These are phyloP conservation scores for Lentinula guzmanii DNA, from an alignment of 768 basidiomycete species.

Conservation along the genomic window DNA sequence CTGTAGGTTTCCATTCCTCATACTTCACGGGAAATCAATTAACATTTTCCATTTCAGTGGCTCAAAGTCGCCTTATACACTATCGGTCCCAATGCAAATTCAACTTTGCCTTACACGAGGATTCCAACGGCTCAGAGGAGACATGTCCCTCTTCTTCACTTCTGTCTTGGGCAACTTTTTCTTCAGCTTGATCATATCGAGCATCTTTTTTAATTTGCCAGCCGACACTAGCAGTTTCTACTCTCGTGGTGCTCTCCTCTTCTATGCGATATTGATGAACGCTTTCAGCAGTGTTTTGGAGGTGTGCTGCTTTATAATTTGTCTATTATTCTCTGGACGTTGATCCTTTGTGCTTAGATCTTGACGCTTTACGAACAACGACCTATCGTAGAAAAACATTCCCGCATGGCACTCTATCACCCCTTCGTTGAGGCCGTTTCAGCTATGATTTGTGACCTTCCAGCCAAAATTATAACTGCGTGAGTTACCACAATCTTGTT, in stretches of 20 bases:
- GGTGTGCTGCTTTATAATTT: slow-evolving; percentile 4
- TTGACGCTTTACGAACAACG: slow-evolving; percentile 22
- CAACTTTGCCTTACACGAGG: slow-evolving; percentile 37
- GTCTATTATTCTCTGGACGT: background rate
- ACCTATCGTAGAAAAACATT: slow-evolving; percentile 34
- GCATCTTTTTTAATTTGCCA: slow-evolving; percentile 35
- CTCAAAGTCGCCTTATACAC: slow-evolving; percentile 29
- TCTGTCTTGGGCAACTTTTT: slow-evolving; percentile 16
- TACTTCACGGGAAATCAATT: background rate
- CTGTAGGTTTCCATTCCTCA: slow-evolving; percentile 8
- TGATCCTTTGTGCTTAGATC: slow-evolving; percentile 12
- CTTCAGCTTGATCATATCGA: slow-evolving; percentile 17
- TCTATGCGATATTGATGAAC: slow-evolving; percentile 31
- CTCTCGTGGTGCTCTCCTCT: slow-evolving; percentile 35
- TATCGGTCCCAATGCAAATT: slow-evolving; percentile 39
- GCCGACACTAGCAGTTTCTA: slow-evolving; percentile 33
- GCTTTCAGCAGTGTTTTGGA: slow-evolving; percentile 31
- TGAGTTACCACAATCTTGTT: slow-evolving; percentile 9
- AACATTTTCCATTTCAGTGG: slow-evolving; percentile 10
- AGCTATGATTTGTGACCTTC: slow-evolving; percentile 31
- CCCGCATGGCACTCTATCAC: slow-evolving; percentile 35
- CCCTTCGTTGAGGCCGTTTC: slow-evolving; percentile 33
- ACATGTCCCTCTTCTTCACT: slow-evolving; percentile 19
- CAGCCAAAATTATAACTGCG: slow-evolving; percentile 18
- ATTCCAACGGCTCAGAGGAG: slow-evolving; percentile 38